Evolutionary conservation across 1,284 basidiomycete genomes (phyloP).

Genomic region (Melanopsichium pennsylvanicum): DNA sequence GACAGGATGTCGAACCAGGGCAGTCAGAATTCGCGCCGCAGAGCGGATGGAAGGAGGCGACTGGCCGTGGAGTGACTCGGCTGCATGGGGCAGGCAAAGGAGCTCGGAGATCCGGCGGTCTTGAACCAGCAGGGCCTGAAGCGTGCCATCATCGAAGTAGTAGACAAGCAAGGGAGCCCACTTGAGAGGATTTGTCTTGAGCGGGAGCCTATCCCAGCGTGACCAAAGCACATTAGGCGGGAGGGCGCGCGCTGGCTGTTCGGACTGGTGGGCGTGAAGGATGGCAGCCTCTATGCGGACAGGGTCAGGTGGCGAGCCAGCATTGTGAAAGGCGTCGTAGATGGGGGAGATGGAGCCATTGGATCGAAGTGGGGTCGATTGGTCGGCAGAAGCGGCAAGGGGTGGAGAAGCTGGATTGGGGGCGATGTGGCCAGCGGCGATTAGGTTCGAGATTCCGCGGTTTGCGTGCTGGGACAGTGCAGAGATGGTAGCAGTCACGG

Average conservation of each 20-base stretch:
- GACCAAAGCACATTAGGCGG: slow-evolving; percentile 27
- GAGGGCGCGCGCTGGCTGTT: background rate
- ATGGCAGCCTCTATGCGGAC: slow-evolving; percentile 19
- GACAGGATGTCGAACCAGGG: slow-evolving; percentile 20
- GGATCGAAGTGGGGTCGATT: slow-evolving; percentile 12
- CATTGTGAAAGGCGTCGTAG: slow-evolving; percentile 44
- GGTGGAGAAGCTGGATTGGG: slow-evolving; percentile 12
- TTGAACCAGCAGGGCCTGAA: slow-evolving; percentile 33
- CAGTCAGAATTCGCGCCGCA: slow-evolving; percentile 9
- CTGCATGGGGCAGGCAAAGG: slow-evolving; percentile 21
- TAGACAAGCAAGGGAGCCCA: slow-evolving; percentile 28
- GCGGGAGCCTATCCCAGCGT: slow-evolving; percentile 32
- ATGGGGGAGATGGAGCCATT: slow-evolving; percentile 44
- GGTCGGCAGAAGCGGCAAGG: slow-evolving; percentile 4
- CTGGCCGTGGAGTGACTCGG: slow-evolving; percentile 2
- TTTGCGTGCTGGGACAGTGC: slow-evolving; percentile 40
- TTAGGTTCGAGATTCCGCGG: slow-evolving; percentile 29
- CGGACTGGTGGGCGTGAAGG: background rate
- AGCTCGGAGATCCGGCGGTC: slow-evolving; percentile 36
- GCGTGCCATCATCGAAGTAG: slow-evolving; percentile 28
- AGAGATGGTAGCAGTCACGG: slow-evolving; percentile 37
- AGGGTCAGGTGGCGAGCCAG: slow-evolving; percentile 15
- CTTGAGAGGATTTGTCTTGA: slow-evolving; percentile 2
- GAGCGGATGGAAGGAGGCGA: background rate
- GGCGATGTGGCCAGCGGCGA: slow-evolving; percentile 16